A percentile compares a stretch with the other conserved stretches of the same genome.
These are phyloP conservation scores for Diaporthe citriasiana DNA, from an alignment of 2,329 filamentous ascomycete species.

Conservation along the genomic window DNA sequence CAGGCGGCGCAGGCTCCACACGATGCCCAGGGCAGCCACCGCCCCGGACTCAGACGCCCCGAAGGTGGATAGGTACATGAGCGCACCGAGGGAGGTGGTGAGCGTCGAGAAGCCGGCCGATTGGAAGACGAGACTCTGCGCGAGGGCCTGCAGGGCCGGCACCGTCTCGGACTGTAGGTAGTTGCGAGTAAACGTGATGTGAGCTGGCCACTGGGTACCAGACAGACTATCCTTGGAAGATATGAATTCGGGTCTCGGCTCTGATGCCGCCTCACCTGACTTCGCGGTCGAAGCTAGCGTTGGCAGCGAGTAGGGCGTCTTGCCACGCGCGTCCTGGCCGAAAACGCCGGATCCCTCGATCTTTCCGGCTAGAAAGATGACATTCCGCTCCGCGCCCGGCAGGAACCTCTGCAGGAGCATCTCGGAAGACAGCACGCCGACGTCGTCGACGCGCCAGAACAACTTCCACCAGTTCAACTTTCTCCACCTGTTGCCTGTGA, in stretches of 20 bases:
- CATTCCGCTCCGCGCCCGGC: slow-evolving; percentile 80
- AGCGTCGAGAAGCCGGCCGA: slow-evolving; percentile 80
- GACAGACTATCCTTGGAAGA: not conserved
- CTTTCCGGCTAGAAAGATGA: slow-evolving; percentile 86
- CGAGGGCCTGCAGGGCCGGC: slow-evolving; percentile 78
- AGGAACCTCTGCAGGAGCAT: slow-evolving; percentile 85
- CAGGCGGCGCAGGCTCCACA: slow-evolving; percentile 71
- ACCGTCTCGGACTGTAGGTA: slow-evolving; percentile 77
- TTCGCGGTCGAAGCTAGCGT: slow-evolving; percentile 36
- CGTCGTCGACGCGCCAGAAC: slow-evolving; percentile 94
- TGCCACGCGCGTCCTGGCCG: slow-evolving; percentile 36
- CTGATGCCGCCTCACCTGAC: not conserved
- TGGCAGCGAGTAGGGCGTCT: slow-evolving; percentile 47
- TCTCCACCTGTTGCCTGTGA: slow-evolving; percentile 82
- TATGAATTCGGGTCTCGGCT: slow-evolving; percentile 30
- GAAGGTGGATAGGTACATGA: slow-evolving; percentile 70
- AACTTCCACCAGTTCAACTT: slow-evolving; percentile 94
- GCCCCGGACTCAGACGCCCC: slow-evolving; percentile 74
- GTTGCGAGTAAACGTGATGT: slow-evolving; percentile 79
- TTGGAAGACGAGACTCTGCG: slow-evolving; percentile 81
- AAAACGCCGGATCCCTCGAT: slow-evolving; percentile 49
- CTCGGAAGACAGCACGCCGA: slow-evolving; percentile 84
- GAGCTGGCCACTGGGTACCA: slow-evolving; percentile 76
- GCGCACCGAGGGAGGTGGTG: slow-evolving; percentile 65
- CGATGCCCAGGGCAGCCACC: slow-evolving; percentile 71